These are phyloP conservation scores for Calocybe indica DNA, from an alignment of 768 basidiomycete species.

Conservation along the genomic window DNA sequence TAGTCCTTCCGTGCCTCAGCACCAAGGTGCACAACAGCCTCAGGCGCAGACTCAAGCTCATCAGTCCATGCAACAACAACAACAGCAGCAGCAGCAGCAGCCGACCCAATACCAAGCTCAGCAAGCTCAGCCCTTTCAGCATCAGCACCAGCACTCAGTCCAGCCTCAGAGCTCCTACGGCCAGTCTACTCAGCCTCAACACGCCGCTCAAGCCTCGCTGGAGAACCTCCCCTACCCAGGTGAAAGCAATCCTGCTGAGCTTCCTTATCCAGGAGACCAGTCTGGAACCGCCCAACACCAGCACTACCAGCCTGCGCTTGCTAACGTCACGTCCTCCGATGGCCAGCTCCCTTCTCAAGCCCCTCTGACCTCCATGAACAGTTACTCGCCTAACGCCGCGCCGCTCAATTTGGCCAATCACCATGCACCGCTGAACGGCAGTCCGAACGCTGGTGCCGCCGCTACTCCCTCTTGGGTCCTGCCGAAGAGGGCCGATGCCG, in stretches of 20 bases:
- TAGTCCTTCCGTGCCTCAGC: slow-evolving; percentile 5
- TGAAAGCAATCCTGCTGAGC: slow-evolving; percentile 2
- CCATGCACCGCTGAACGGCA: slow-evolving; percentile 3
- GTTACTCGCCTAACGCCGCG: slow-evolving; percentile 5
- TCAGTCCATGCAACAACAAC: slow-evolving; percentile 15
- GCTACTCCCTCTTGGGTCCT: slow-evolving; percentile 40
- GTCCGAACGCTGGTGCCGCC: slow-evolving; percentile 5
- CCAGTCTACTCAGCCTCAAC: slow-evolving; percentile 5
- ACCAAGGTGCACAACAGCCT: slow-evolving; percentile 6
- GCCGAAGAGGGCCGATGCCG: slow-evolving; percentile 22
- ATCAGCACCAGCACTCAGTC: slow-evolving; percentile 1
- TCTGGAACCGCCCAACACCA: too few relatives aligned
- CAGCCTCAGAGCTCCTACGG: background rate
- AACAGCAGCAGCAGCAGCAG: slow-evolving; percentile 13
- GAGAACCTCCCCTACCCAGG: slow-evolving; percentile 15
- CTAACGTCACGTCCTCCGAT: too few relatives aligned
- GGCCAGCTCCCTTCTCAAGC: too few relatives aligned
- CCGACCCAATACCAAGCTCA: slow-evolving; percentile 12
- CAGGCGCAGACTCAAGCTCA: slow-evolving; percentile 8
- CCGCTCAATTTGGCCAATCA: slow-evolving; percentile 5
- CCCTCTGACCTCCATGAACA: too few relatives aligned
- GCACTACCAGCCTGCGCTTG: too few relatives aligned
- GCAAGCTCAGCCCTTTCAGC: slow-evolving; percentile 6
- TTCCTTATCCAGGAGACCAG: too few relatives aligned
- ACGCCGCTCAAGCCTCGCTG: slow-evolving; percentile 1